Base-by-base conservation (phyloP, 2,329 filamentous ascomycete species). In the Colletotrichum lentis region DNA sequence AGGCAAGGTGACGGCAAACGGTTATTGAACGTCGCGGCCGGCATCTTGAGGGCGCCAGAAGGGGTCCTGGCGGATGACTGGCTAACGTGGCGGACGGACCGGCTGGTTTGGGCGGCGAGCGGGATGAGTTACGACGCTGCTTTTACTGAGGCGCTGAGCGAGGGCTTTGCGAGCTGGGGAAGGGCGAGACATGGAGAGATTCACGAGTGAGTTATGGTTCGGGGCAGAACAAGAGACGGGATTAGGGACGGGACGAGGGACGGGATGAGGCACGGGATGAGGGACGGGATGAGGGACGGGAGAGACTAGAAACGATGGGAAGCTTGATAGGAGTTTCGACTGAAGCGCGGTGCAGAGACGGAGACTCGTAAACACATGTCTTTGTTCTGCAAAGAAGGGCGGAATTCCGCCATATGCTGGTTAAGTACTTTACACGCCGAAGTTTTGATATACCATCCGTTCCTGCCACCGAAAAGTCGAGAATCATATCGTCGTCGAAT, bases 81-180 rank as follows among this genome's bases (percentile, higher is more conserved):
- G 83, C 67, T 85, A 20, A 80, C 77, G 1, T 85, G 83, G 83
- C 74, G 80, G 59, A 77, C 80, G 22, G 75, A 73, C 0, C 74
- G 76, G 64, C 37, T 80, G 11, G 77, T 74, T 1, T 79, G 74
- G 72, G 60, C 69, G 7, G 74, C 77, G 8, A 76, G 73, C 35
- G 82, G 81, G 3, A 75, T 72, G 67, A 66, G 62, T 24, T 84
- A 76, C 60, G 81, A 84, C 55, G 31, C 61, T 0, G 72, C 69
- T 1, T 81, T 84, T 70, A 63, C 71, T 0, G 74, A 79, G 64
- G 74, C 75, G 1, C 41, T 84, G 62, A 69, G 73, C 43, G 71
- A 77, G 20, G 82, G 82, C 0, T 76, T 81, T 70, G 76, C 74
- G 60, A 71, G 71, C 31, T 84, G 80, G 78, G 77, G 77, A 4